Conservation (phyloP, 1,139 yeast genomes). For the Citeromyces hawaiiensis region DNA sequence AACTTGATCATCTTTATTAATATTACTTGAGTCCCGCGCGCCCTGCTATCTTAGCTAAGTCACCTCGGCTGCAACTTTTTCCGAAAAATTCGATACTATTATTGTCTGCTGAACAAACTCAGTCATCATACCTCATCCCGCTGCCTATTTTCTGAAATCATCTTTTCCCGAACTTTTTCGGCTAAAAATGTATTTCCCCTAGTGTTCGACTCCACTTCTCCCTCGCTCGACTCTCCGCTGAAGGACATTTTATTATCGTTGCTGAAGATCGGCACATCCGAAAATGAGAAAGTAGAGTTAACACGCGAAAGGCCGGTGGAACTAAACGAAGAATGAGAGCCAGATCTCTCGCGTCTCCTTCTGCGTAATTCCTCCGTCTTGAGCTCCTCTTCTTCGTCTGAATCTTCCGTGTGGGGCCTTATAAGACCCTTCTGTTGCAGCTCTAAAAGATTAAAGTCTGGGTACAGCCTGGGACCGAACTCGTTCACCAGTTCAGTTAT, state of each 20-base stretch:
- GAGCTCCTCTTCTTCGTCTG: constrained; percentile 39
- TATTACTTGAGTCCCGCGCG: no score
- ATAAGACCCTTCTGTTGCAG: constrained; percentile 26
- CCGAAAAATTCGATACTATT: no score
- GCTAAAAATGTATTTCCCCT: neutral
- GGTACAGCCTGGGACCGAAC: constrained; percentile 67
- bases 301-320: neutral
- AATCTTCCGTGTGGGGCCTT: constrained; percentile 25
- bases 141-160: neutral
- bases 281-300: constrained; percentile 1
- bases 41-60: no score
- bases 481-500: constrained; percentile 59
- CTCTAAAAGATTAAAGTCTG: constrained; percentile 54
- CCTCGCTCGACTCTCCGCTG: constrained; percentile 1
- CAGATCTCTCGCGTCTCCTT: constrained; percentile 17
- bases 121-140: neutral
- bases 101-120: no score
- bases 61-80: no score
- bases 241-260: constrained; percentile 10
- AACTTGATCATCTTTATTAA: no score
- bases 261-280: constrained; percentile 14
- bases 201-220: neutral
- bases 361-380: constrained; percentile 40
- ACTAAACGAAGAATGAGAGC: constrained; percentile 3
- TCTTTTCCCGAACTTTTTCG: neutral